Conservation (phyloP, 805 yeast genomes). For the Candida oleophila region DNA sequence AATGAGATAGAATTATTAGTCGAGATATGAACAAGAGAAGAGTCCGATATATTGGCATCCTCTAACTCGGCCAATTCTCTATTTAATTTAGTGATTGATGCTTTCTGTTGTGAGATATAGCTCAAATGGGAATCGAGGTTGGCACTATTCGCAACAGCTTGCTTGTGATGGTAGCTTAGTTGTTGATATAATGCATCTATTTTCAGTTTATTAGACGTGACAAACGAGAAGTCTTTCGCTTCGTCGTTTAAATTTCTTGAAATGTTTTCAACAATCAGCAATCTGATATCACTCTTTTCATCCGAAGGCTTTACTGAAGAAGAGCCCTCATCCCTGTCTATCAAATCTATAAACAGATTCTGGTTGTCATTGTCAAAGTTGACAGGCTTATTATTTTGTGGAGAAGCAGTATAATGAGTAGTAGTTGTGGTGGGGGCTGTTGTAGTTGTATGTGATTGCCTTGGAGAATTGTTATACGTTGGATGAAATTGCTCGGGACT, state of each 20-base stretch:
- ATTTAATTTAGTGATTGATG: conserved; percentile 21
- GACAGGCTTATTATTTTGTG: neutral
- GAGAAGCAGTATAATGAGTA: neutral
- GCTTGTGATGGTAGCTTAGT: conserved; percentile 31
- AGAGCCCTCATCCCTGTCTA: neutral
- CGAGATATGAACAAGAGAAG: conserved; percentile 6
- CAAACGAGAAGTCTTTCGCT: conserved; percentile 1
- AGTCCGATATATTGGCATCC: conserved; percentile 18
- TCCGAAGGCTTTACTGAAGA: neutral
- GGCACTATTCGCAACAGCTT: conserved; percentile 34
- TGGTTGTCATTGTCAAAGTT: neutral
- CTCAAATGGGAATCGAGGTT: conserved; percentile 29
- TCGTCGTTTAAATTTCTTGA: neutral
- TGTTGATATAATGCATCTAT: conserved; percentile 30
- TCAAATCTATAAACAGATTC: neutral
- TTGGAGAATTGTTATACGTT: neutral
- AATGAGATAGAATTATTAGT: conserved; percentile 16
- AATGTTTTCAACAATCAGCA: neutral
- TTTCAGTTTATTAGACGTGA: conserved; percentile 12
- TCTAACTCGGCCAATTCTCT: conserved; percentile 23
- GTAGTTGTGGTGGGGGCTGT: neutral
- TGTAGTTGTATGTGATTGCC: neutral
- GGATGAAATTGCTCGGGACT: neutral
- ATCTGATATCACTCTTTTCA: neutral
- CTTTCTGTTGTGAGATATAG: conserved; percentile 27